Base-by-base conservation (phyloP, 352 stramenopile species). In the Discostella stelligera region DNA sequence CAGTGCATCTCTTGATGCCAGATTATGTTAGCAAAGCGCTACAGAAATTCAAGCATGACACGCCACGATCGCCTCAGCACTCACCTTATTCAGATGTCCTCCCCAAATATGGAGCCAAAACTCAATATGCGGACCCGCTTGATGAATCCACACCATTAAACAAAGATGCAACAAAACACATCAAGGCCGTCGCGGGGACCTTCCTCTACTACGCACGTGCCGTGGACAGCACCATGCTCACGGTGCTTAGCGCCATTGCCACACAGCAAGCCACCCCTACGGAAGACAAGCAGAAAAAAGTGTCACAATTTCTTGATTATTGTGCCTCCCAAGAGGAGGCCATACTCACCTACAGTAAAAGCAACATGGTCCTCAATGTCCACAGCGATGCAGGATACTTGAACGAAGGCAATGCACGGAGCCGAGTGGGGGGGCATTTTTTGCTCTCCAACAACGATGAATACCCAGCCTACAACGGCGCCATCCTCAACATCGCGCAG, bases 301-400 rank as follows among this genome's bases (percentile, higher is more conserved):
- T 53, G 3, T 74, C 41, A 5, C 30, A 71, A 60, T 60, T 86
- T n/a, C 53, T 83, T 13, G 62, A 86, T 54, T 86, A 83, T 52
- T 44, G 20, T 6, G 66, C 79, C 11, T 71, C 74, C 0, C 69
- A 86, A 37, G 63, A 67, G 14, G 53, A 81, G 39, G 71, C 74
- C 14, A 66, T 37, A 0, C 20, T 82, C 18, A 30, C 49, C 3
- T 59, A 60, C 49, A 0, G 30, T 2, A 48, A 41, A 27, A 71
- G 63, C 27, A 48, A 71, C 48, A 66, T 66, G 59, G n/a, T 66
- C 16, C 46, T 66, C n/a, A 20, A 5, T 16, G 39, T 50, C 14
- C 48, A 55, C 48, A 55, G 48, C 14, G 48, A 55, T 32, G 63
- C 46, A 32, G 21, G 41, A 16, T 71, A 62, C 20, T 48, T 71